Conservation (phyloP, 2,329 filamentous ascomycete genomes). For the Colletotrichum sp. region DNA sequence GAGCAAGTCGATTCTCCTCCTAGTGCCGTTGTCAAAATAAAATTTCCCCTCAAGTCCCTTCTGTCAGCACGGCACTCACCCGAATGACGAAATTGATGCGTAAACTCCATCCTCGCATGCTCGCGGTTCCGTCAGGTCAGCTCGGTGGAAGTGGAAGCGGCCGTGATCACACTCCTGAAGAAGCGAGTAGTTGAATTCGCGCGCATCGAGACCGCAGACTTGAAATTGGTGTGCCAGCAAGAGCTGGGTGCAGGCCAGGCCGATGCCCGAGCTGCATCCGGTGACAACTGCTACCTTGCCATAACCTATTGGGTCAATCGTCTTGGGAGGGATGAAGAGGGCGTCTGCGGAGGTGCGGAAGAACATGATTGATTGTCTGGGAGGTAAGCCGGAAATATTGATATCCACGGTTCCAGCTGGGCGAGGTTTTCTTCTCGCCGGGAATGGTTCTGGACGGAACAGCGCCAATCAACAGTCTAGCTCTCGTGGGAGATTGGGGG, state of each 20-base stretch:
- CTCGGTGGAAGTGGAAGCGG: slow-evolving; percentile 36
- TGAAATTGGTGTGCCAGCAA: slow-evolving; percentile 25
- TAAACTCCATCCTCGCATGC: slow-evolving; percentile 29
- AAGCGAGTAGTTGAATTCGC: slow-evolving; percentile 22
- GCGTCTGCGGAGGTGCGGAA: slow-evolving; percentile 29
- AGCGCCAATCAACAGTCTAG: neutral
- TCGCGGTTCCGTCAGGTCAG: slow-evolving; percentile 31
- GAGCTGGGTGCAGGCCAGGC: slow-evolving; percentile 34
- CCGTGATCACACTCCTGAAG: slow-evolving; percentile 28
- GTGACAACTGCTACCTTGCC: slow-evolving; percentile 33
- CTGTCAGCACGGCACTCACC: neutral
- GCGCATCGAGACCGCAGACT: slow-evolving; percentile 1
- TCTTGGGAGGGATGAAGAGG: slow-evolving; percentile 27
- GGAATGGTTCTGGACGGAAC: neutral
- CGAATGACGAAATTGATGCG: neutral
- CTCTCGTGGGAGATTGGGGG: neutral
- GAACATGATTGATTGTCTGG: slow-evolving; percentile 23
- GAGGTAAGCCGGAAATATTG: neutral
- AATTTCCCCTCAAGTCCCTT: neutral
- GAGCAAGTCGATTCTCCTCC: slow-evolving; percentile 41
- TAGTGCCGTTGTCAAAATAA: neutral
- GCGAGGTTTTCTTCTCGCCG: neutral
- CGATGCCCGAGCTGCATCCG: slow-evolving; percentile 36
- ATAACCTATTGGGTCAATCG: slow-evolving; percentile 16
- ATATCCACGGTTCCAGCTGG: neutral